Percentiles rank a stretch among this genome's conserved stretches.
Evolutionary conservation across 2,329 filamentous ascomycete species (phyloP).

Genomic region (Trichoderma sp.): DNA sequence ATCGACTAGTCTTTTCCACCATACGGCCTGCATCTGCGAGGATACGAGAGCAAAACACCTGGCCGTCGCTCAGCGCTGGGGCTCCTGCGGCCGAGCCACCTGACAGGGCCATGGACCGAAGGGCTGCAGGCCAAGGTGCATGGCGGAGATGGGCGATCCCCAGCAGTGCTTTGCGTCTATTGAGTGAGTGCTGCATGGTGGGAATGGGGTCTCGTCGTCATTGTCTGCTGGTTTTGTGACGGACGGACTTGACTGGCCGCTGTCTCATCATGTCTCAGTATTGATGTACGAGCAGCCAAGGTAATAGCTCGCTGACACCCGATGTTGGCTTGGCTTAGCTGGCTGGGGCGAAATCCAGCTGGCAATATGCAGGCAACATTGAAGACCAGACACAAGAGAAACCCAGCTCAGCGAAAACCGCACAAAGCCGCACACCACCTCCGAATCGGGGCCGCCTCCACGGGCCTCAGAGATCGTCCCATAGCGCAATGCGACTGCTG

Average conservation of each 20-base stretch:
- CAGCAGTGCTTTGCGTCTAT: background rate
- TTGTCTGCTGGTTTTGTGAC: background rate
- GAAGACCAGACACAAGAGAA: background rate
- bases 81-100: conserved; percentile 16
- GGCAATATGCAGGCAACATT: background rate
- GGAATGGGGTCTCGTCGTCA: background rate
- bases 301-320: background rate
- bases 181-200: background rate
- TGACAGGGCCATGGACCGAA: conserved; percentile 11
- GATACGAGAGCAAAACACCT: conserved; percentile 15
- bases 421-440: conserved; percentile 13
- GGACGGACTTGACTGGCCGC: background rate
- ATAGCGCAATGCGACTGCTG: conserved; percentile 14
- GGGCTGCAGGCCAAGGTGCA: conserved; percentile 14
- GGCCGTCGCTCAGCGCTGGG: conserved; percentile 14
- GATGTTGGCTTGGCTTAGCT: background rate
- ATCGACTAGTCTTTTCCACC: background rate
- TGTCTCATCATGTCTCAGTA: background rate
- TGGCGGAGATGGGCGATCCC: conserved; percentile 7
- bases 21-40: background rate
- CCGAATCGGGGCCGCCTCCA: conserved; percentile 8
- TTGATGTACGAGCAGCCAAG: background rate
- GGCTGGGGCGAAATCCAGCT: background rate
- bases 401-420: background rate
- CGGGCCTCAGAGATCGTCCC: conserved; percentile 12